phyloP scores from a whole-genome alignment of 306 rosid genomes.

The Fragaria ananassa region DNA sequence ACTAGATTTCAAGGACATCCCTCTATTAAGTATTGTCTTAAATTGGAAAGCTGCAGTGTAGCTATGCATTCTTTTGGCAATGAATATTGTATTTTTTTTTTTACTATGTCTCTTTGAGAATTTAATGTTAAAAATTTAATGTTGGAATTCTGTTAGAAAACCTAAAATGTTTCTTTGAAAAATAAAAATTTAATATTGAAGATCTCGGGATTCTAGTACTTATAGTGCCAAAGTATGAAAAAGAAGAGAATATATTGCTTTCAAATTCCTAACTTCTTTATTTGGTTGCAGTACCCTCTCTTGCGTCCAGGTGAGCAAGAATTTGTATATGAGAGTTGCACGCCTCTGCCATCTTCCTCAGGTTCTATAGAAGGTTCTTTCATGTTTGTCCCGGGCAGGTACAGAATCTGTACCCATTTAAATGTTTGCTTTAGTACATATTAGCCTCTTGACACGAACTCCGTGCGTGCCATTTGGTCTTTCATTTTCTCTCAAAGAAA shows the following conservation, averaged over 20 bases:
- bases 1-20: background rate
- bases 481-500: background rate
- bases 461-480: background rate
- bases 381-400: conserved; percentile 96
- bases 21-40: background rate
- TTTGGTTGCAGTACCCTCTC: conserved; percentile 69
- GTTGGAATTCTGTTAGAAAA: background rate
- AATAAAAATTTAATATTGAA: background rate
- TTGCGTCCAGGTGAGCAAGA: conserved; percentile 61
- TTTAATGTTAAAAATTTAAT: background rate
- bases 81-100: background rate
- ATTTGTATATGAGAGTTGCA: conserved; percentile 76
- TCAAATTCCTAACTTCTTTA: conserved; percentile 7
- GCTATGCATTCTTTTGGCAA: background rate
- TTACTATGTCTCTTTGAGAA: background rate
- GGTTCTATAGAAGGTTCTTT: conserved; percentile 91
- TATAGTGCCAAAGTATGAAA: background rate
- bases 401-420: conserved; percentile 11
- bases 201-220: background rate
- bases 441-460: background rate
- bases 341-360: conserved; percentile 40
- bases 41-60: background rate
- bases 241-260: background rate
- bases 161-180: background rate
- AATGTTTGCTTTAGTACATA: background rate